phyloP scores from a whole-genome alignment of 164 flowering plant genomes.

The Vitis amurensis region DNA sequence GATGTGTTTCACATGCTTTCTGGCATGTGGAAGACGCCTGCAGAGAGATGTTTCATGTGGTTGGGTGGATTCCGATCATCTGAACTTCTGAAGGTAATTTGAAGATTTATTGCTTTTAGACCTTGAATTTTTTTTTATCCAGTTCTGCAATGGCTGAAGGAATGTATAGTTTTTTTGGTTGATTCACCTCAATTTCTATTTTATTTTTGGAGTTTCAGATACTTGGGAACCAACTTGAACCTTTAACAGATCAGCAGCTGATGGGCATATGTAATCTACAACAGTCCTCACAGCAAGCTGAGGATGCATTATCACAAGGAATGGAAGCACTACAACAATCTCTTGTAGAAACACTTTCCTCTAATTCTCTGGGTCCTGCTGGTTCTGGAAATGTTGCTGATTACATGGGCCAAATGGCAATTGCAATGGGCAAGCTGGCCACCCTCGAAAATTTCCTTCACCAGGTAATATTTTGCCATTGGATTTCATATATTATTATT shows the following conservation, averaged over 20 bases:
- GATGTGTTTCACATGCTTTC: constrained; percentile 92
- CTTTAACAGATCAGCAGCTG: constrained; percentile 84
- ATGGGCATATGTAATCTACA: constrained; percentile 82
- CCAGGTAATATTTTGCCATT: constrained; percentile 48
- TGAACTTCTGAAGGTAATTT: constrained; percentile 74
- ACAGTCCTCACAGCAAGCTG: constrained; percentile 88
- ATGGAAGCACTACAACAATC: constrained; percentile 94
- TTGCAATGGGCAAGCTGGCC: constrained; percentile 83
- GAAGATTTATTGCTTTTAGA: background rate
- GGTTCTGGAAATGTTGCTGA: constrained; percentile 65
- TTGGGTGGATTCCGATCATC: constrained; percentile 92
- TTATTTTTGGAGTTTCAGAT: constrained; percentile 40
- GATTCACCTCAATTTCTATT: background rate
- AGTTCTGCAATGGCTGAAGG: background rate
- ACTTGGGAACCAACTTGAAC: constrained; percentile 74
- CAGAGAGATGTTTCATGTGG: constrained; percentile 94
- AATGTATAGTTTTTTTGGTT: background rate
- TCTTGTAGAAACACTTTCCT: constrained; percentile 69
- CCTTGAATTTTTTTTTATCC: background rate
- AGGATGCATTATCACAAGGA: constrained; percentile 93
- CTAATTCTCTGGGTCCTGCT: constrained; percentile 52
- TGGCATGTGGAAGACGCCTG: constrained; percentile 95
- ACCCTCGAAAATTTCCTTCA: constrained; percentile 75
- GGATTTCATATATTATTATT: background rate
- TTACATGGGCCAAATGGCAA: constrained; percentile 94